phyloP scores from a whole-genome alignment of 2,329 filamentous ascomycete species.

The Leptographium procerum region DNA sequence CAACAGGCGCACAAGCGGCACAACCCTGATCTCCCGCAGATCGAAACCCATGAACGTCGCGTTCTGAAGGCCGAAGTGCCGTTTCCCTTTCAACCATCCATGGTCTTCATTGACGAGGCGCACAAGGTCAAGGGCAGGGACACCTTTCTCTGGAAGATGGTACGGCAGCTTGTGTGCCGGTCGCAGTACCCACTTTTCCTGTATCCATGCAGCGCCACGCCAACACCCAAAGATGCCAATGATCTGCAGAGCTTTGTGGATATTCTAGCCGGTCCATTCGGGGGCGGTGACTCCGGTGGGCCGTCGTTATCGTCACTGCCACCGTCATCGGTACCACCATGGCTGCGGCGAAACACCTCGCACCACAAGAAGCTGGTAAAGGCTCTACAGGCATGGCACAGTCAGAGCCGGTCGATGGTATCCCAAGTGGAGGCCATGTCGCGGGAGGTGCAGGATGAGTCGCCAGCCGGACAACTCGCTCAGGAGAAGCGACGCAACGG shows the following conservation, averaged over 20 bases:
- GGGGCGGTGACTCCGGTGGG: background rate
- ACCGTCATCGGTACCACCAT: background rate
- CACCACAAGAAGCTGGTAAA: background rate
- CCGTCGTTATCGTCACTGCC: background rate
- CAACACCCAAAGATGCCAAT: background rate
- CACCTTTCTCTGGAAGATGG: background rate
- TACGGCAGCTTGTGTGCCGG: background rate
- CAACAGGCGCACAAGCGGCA: background rate
- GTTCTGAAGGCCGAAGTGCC: background rate
- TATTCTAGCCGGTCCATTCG: background rate
- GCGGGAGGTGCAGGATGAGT: background rate
- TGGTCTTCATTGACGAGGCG: conserved; percentile 1
- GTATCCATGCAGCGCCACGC: conserved; percentile 1
- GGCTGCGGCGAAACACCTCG: background rate
- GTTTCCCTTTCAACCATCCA: conserved; percentile 1
- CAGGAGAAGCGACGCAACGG: background rate
- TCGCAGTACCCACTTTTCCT: background rate
- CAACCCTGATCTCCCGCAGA: background rate
- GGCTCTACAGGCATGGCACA: background rate
- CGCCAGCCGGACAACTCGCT: background rate
- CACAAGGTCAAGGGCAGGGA: conserved; percentile 1
- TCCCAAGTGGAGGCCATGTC: background rate
- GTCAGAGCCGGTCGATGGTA: background rate
- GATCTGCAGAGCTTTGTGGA: background rate
- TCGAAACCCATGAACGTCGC: background rate